These are phyloP conservation scores for Diutina siamensis DNA, from an alignment of 1,139 yeast species.

Conservation along the genomic window DNA sequence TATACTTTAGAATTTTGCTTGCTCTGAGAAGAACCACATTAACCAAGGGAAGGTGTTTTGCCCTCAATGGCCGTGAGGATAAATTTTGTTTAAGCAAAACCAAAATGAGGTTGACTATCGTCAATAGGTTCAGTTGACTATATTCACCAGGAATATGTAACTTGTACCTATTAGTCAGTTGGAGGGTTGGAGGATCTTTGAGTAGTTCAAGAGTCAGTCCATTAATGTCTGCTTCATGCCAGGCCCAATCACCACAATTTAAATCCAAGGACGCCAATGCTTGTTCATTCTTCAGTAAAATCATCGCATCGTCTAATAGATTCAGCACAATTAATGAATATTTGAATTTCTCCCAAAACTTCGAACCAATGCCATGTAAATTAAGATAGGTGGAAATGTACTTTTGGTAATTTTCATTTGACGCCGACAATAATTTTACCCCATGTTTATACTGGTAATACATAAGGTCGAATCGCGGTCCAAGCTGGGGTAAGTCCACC, in stretches of 20 bases:
- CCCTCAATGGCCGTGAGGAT: background rate
- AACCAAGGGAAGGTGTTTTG: conserved; percentile 8
- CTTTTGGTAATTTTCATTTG: conserved; percentile 10
- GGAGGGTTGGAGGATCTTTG: conserved; percentile 5
- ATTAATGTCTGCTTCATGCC: conserved; percentile 12
- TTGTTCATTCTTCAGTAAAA: conserved; percentile 33
- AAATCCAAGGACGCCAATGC: conserved; percentile 13
- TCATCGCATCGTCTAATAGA: conserved; percentile 32
- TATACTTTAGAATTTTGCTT: conserved; percentile 20
- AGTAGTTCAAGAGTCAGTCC: conserved; percentile 8
- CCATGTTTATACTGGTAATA: conserved; percentile 4
- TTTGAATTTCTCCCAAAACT: conserved; percentile 32
- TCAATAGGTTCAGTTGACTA: conserved; percentile 6
- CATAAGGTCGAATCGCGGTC: background rate
- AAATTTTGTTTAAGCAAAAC: conserved; percentile 10
- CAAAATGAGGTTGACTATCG: conserved; percentile 9
- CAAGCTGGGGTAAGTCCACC: background rate
- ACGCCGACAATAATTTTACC: conserved; percentile 1
- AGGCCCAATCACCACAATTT: conserved; percentile 9
- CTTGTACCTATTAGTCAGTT: conserved; percentile 7
- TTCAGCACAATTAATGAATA: conserved; percentile 29
- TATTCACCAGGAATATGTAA: conserved; percentile 7
- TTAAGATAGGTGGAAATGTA: conserved; percentile 9
- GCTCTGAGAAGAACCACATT: conserved; percentile 21
- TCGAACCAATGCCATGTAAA: background rate